Evolutionary conservation across 2,329 filamentous ascomycete species (phyloP).

Genomic region (Fusarium guadeloupense): DNA sequence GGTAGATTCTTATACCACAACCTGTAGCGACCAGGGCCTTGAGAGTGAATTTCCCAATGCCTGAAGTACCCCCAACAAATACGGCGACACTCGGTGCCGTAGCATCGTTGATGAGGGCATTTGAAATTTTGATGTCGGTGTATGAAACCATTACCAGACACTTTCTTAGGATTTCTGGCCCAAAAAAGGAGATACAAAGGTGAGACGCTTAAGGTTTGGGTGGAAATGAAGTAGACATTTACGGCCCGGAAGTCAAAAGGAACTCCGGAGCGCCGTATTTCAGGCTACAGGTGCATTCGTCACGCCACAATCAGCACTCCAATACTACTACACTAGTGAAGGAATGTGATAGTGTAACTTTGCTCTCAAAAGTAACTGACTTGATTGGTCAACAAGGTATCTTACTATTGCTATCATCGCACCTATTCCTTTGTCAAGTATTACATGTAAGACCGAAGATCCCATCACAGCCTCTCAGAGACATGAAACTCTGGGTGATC

Average conservation of each 20-base stretch:
- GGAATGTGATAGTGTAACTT: too few species aligned
- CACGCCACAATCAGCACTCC: neutral
- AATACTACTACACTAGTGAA: neutral
- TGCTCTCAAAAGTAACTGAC: too few species aligned
- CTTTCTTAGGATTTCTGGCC: too few species aligned
- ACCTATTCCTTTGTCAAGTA: too few species aligned
- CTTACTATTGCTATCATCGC: too few species aligned
- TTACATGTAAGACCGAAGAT: too few species aligned
- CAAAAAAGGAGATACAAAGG: too few species aligned
- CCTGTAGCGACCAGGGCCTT: conserved; percentile 49
- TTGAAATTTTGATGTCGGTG: conserved; percentile 50
- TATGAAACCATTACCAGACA: conserved; percentile 45
- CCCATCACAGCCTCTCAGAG: too few species aligned
- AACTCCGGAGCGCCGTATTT: neutral
- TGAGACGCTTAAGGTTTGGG: too few species aligned
- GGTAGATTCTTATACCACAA: conserved; percentile 50
- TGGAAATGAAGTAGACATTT: too few species aligned
- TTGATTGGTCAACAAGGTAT: too few species aligned
- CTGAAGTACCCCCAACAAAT: conserved; percentile 58
- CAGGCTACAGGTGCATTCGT: neutral
- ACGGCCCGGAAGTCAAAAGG: neutral
- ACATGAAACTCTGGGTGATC: neutral
- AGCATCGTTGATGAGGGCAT: conserved; percentile 51
- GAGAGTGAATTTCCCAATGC: conserved; percentile 55
- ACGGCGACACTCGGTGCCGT: conserved; percentile 52